Evolutionary conservation across 139 green algal genomes (phyloP).

Genomic region (Haematococcus lacustris): DNA sequence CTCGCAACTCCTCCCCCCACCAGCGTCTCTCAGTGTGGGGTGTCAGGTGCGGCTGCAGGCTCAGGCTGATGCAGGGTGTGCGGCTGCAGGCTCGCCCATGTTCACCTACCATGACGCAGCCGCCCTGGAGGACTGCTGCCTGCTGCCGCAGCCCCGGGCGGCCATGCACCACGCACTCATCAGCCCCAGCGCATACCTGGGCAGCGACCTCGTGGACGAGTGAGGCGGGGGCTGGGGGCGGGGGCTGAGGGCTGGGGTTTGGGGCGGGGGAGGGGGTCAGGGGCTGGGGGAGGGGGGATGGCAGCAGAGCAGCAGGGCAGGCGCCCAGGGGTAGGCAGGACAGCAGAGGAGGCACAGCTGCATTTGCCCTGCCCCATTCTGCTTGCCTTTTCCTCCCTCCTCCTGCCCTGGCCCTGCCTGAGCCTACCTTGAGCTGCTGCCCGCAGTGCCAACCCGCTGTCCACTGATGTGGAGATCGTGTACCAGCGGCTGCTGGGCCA

Average conservation of each 20-base stretch:
- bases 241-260: neutral
- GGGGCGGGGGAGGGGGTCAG: neutral
- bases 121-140: constrained; percentile 1
- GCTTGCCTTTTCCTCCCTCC: neutral
- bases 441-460: constrained; percentile 1
- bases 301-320: no score
- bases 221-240: neutral
- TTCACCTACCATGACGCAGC: constrained; percentile 5
- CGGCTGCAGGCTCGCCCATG: neutral
- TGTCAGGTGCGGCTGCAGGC: neutral
- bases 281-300: no score
- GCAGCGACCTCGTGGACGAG: neutral
- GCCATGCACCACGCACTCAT: constrained; percentile 5
- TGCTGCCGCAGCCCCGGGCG: neutral
- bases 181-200: constrained; percentile 5
- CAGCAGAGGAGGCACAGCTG: neutral
- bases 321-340: neutral
- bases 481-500: constrained; percentile 11
- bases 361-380: neutral
- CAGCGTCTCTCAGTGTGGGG: neutral
- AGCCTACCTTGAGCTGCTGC: neutral
- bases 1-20: no score
- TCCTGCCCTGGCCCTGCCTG: neutral
- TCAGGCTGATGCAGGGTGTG: neutral
- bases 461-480: constrained; percentile 6